Percentiles rank a stretch among this genome's conserved stretches.
These are phyloP conservation scores for Graphilbum fragrans DNA, from an alignment of 2,329 filamentous ascomycete species.

Conservation along the genomic window DNA sequence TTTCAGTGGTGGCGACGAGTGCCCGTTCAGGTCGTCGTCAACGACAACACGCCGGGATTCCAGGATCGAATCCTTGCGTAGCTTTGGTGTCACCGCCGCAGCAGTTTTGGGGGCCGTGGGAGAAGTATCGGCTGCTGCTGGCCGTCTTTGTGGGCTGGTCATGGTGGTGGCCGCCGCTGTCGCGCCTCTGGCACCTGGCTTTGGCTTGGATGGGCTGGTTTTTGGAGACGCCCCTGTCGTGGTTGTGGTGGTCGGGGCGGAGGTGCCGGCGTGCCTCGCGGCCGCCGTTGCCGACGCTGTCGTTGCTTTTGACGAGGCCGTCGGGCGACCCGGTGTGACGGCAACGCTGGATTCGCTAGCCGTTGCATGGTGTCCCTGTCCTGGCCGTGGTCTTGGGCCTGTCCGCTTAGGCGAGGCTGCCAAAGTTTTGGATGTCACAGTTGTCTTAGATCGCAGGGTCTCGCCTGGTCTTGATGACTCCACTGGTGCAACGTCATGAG, in stretches of 20 bases:
- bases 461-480: conserved; percentile 34
- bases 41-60: neutral
- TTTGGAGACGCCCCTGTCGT: neutral
- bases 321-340: conserved; percentile 28
- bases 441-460: conserved; percentile 27
- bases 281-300: neutral
- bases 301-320: conserved; percentile 9
- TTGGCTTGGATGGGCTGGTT: neutral
- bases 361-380: conserved; percentile 29
- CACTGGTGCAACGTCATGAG: conserved; percentile 28
- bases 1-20: conserved; percentile 28
- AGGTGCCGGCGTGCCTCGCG: neutral
- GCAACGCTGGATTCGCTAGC: conserved; percentile 36
- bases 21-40: neutral
- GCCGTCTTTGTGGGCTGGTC: neutral
- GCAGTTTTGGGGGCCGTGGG: neutral
- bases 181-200: neutral
- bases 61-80: conserved; percentile 35
- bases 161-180: neutral
- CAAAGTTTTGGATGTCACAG: conserved; percentile 32
- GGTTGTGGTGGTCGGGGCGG: neutral
- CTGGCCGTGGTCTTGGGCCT: conserved; percentile 22
- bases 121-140: neutral
- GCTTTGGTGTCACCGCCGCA: conserved; percentile 3
- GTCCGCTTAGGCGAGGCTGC: conserved; percentile 41